Percentiles rank a stretch among this genome's conserved stretches.
Conservation (phyloP, 495 filamentous ascomycete genomes). For the Aspergillus haitiensis region DNA sequence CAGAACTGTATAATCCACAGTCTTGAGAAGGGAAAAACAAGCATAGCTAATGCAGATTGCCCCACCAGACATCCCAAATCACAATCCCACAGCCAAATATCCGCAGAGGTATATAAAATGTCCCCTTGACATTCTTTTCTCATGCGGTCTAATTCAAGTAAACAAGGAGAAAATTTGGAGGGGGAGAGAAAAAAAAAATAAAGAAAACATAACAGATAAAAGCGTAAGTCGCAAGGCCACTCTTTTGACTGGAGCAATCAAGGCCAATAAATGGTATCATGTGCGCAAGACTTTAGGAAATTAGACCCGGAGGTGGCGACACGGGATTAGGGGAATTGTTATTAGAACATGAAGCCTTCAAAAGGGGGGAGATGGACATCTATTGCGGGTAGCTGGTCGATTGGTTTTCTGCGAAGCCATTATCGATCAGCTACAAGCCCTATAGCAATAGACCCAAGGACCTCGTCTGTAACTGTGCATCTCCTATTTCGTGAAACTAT, state of each 20-base stretch:
- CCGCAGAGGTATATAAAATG: constrained; percentile 22
- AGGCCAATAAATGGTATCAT: constrained; percentile 49
- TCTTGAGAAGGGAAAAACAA: constrained; percentile 14
- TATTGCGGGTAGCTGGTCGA: constrained; percentile 49
- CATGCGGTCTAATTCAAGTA: constrained; percentile 40
- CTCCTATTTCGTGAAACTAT: constrained; percentile 9
- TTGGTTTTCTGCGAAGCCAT: constrained; percentile 43
- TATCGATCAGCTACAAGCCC: constrained; percentile 33
- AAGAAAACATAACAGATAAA: constrained; percentile 32
- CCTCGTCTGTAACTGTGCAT: constrained; percentile 17
- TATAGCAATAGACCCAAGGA: constrained; percentile 29
- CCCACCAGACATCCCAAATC: constrained; percentile 28
- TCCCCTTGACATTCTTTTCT: constrained; percentile 21
- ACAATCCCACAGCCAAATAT: constrained; percentile 22
- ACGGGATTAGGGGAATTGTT: constrained; percentile 43
- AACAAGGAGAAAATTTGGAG: constrained; percentile 6
- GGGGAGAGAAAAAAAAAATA: constrained; percentile 1
- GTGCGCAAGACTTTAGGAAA: constrained; percentile 37
- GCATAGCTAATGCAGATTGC: constrained; percentile 29
- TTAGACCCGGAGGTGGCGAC: constrained; percentile 38
- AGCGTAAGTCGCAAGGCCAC: constrained; percentile 37
- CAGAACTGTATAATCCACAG: constrained; percentile 23
- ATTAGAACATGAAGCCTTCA: constrained; percentile 37
- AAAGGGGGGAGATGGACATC: constrained; percentile 29
- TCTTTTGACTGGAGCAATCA: constrained; percentile 40